A percentile compares a stretch with the other conserved stretches of the same genome.
These are phyloP conservation scores for Nepenthes mirabilis DNA, from an alignment of 148 eudicot species.

Conservation along the genomic window DNA sequence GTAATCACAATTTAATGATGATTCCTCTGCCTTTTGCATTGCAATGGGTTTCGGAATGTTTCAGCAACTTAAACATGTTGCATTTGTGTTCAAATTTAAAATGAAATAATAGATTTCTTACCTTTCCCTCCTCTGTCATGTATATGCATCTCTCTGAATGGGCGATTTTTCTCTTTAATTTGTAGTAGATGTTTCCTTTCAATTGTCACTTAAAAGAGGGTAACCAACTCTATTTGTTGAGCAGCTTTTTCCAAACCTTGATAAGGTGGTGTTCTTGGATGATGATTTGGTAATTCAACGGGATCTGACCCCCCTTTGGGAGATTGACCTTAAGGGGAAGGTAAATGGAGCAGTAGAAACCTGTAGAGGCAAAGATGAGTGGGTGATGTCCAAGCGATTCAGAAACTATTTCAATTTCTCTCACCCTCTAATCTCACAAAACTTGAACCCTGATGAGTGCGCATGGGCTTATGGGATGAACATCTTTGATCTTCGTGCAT, in stretches of 20 bases:
- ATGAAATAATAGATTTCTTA: too few species aligned
- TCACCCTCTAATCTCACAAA: slow-evolving; percentile 73
- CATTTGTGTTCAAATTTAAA: too few species aligned
- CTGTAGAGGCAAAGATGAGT: slow-evolving; percentile 83
- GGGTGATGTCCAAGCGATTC: slow-evolving; percentile 96
- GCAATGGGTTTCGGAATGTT: too few species aligned
- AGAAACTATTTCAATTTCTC: slow-evolving; percentile 93
- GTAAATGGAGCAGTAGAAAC: slow-evolving; percentile 99
- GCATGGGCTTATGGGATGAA: slow-evolving; percentile 99
- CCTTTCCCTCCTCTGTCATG: too few species aligned
- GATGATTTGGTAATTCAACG: slow-evolving; percentile 93
- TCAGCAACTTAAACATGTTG: too few species aligned
- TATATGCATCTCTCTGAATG: background rate
- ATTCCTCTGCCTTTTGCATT: too few species aligned
- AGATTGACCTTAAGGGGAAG: slow-evolving; percentile 80
- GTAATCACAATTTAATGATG: too few species aligned
- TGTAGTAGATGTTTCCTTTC: background rate
- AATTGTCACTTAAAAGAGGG: background rate
- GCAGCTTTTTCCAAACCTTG: slow-evolving; percentile 90
- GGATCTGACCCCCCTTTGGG: slow-evolving; percentile 91
- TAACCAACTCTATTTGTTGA: slow-evolving; percentile 2
- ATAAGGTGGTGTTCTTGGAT: slow-evolving; percentile 91
- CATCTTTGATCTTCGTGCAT: slow-evolving; percentile 77
- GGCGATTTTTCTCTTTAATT: background rate
- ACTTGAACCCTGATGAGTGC: slow-evolving; percentile 82